phyloP scores from a whole-genome alignment of 345 rosid genomes.

The Capsella bursapastoris region DNA sequence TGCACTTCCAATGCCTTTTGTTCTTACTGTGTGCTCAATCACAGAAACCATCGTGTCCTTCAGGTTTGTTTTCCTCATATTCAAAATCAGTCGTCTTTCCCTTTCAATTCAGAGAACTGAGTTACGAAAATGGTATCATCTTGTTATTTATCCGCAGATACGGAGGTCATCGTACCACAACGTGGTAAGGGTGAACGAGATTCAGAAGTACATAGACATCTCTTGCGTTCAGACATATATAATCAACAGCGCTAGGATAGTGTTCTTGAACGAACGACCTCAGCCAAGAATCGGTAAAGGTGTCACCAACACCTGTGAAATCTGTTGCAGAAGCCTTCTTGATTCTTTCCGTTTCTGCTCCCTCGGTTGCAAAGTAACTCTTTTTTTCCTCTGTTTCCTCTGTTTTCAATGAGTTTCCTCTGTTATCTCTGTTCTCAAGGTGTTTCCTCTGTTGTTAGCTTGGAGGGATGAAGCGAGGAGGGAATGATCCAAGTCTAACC shows the following conservation, averaged over 20 bases:
- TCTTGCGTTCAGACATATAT: slow-evolving; percentile 87
- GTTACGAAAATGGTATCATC: neutral
- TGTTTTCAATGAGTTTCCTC: neutral
- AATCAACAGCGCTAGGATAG: slow-evolving; percentile 91
- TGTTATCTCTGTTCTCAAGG: neutral
- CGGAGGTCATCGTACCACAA: slow-evolving; percentile 93
- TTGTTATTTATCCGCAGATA: slow-evolving; percentile 53
- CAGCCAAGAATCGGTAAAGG: slow-evolving; percentile 96
- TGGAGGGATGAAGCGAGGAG: slow-evolving; percentile 72
- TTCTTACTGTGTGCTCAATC: slow-evolving; percentile 66
- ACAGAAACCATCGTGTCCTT: slow-evolving; percentile 72
- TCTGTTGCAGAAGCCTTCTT: slow-evolving; percentile 85
- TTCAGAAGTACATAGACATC: slow-evolving; percentile 83
- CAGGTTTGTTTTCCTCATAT: slow-evolving; percentile 54
- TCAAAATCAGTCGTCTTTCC: neutral
- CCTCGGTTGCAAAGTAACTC: slow-evolving; percentile 74
- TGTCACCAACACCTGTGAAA: slow-evolving; percentile 86
- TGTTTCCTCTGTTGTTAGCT: slow-evolving; percentile 49
- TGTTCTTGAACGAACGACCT: slow-evolving; percentile 86
- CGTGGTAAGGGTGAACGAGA: slow-evolving; percentile 91
- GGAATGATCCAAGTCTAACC: slow-evolving; percentile 55
- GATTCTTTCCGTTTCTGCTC: slow-evolving; percentile 96
- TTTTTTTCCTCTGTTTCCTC: neutral
- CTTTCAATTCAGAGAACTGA: neutral
- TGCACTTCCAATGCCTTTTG: slow-evolving; percentile 72